These are phyloP conservation scores for Xylaria nigripes DNA, from an alignment of 495 filamentous ascomycete species.

Conservation along the genomic window DNA sequence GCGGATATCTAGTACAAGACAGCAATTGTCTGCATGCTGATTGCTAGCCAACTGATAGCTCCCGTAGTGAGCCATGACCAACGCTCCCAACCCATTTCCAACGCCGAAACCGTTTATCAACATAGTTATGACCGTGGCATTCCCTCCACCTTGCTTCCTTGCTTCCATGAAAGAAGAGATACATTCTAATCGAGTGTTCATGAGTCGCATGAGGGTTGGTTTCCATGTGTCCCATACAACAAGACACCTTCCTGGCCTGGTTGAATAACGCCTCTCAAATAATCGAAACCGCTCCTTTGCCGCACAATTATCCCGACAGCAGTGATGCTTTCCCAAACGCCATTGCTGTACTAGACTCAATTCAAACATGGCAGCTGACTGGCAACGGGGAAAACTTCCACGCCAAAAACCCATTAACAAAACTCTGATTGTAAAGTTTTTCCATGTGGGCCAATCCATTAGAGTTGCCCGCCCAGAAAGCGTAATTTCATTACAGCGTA, in stretches of 20 bases:
- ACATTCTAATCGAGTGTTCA: neutral
- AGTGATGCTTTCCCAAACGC: slow-evolving; percentile 7
- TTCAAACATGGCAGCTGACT: neutral
- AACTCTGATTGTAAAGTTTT: slow-evolving; percentile 14
- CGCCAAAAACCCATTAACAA: neutral
- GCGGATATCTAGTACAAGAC: neutral
- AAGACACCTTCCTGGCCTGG: neutral
- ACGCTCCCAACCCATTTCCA: neutral
- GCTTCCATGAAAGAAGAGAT: neutral
- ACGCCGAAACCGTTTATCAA: slow-evolving; percentile 6
- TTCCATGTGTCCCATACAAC: slow-evolving; percentile 1
- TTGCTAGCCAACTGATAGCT: neutral
- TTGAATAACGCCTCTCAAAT: slow-evolving; percentile 4
- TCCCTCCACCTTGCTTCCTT: neutral
- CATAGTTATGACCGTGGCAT: neutral
- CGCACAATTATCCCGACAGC: neutral
- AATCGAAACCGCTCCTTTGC: neutral
- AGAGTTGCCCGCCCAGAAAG: slow-evolving; percentile 13
- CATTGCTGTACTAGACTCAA: neutral
- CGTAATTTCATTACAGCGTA: slow-evolving; percentile 27
- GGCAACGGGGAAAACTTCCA: neutral
- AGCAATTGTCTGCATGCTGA: neutral
- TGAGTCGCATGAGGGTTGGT: slow-evolving; percentile 1
- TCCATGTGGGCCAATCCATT: neutral
- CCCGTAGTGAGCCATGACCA: neutral